Evolutionary conservation across 164 flowering plant species (phyloP).

Genomic region (Vitis rupestris): DNA sequence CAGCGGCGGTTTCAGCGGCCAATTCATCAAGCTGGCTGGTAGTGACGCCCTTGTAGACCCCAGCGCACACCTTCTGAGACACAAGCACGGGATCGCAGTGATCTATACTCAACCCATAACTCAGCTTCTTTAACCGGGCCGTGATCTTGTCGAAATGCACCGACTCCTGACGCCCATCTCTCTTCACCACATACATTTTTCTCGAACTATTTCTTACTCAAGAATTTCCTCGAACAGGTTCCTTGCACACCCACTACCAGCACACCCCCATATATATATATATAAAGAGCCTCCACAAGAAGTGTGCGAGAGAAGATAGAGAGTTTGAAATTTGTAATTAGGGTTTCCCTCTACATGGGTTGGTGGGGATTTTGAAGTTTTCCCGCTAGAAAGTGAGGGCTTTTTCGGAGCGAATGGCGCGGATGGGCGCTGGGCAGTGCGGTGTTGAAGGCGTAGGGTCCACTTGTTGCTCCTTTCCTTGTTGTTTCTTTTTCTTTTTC

Average conservation of each 20-base stretch:
- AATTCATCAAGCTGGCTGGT: constrained; percentile 96
- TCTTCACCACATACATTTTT: constrained; percentile 92
- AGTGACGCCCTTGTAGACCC: constrained; percentile 96
- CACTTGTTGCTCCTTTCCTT: too few relatives aligned
- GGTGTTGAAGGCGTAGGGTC: too few relatives aligned
- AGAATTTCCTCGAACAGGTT: constrained; percentile 47
- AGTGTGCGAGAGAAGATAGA: background rate
- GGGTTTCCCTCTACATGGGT: constrained; percentile 4
- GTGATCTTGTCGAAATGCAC: constrained; percentile 98
- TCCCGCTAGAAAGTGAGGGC: constrained; percentile 19
- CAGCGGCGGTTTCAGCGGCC: constrained; percentile 97
- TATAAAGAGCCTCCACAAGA: too few relatives aligned
- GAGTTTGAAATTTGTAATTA: constrained; percentile 11
- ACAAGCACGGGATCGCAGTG: constrained; percentile 97
- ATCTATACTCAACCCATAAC: constrained; percentile 87
- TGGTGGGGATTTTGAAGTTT: constrained; percentile 10
- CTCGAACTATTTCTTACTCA: background rate
- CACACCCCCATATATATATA: too few relatives aligned
- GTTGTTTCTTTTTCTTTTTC: background rate
- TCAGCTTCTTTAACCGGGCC: constrained; percentile 93
- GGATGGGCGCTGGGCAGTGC: too few relatives aligned
- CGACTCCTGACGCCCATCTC: constrained; percentile 91
- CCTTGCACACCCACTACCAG: constrained; percentile 1
- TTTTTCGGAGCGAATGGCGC: background rate
- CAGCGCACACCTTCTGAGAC: constrained; percentile 96